Conservation (phyloP, 2,329 filamentous ascomycete species). For the Capronia coronata region DNA sequence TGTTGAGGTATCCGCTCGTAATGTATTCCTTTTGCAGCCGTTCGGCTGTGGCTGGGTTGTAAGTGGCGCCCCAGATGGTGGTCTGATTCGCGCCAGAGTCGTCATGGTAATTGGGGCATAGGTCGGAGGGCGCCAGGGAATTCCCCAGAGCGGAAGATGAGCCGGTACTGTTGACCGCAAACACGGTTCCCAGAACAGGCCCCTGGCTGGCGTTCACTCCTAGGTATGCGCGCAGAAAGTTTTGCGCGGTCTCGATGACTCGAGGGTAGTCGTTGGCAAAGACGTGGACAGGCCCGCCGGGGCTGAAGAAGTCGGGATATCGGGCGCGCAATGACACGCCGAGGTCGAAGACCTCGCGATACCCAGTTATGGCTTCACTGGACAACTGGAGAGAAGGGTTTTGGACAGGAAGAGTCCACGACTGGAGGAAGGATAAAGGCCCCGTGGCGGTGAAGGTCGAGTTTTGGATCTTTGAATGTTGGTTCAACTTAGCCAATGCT, state of each 20-base stretch:
- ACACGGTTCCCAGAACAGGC: slow-evolving; percentile 52
- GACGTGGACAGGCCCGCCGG: slow-evolving; percentile 48
- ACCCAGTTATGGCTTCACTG: slow-evolving; percentile 55
- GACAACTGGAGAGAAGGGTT: slow-evolving; percentile 52
- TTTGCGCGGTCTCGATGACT: slow-evolving; percentile 52
- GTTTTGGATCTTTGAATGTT: slow-evolving; percentile 45
- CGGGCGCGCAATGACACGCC: too few relatives aligned
- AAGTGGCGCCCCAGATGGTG: too few relatives aligned
- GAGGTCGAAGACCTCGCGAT: slow-evolving; percentile 53
- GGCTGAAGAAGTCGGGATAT: too few relatives aligned
- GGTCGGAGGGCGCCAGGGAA: slow-evolving; percentile 57
- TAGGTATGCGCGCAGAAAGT: slow-evolving; percentile 55
- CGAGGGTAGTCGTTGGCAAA: slow-evolving; percentile 63
- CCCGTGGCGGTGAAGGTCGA: slow-evolving; percentile 50
- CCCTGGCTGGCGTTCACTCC: slow-evolving; percentile 49
- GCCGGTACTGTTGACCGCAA: slow-evolving; percentile 53
- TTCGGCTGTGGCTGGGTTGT: too few relatives aligned
- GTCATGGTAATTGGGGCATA: too few relatives aligned
- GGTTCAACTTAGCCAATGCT: too few relatives aligned
- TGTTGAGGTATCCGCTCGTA: slow-evolving; percentile 50
- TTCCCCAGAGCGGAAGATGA: slow-evolving; percentile 49
- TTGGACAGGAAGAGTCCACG: slow-evolving; percentile 54
- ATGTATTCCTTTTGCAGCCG: too few relatives aligned
- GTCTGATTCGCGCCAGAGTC: too few relatives aligned
- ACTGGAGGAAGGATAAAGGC: slow-evolving; percentile 50